Percentiles rank a stretch among this genome's conserved stretches.
phyloP scores from a whole-genome alignment of 768 basidiomycete species.

The Cytidiella melzeri region DNA sequence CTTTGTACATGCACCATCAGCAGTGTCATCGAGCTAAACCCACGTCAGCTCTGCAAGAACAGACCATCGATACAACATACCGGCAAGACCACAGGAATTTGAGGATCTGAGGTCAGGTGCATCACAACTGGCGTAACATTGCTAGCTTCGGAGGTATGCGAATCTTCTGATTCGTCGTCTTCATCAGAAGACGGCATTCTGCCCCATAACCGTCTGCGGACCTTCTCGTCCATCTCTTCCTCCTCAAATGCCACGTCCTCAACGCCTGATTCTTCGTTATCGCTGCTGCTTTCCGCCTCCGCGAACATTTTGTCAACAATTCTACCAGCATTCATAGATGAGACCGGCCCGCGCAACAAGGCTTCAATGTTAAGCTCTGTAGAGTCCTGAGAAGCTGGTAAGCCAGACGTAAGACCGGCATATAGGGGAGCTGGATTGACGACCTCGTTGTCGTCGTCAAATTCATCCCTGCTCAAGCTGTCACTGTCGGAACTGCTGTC shows the following conservation, averaged over 20 bases:
- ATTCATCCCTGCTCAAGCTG: slow-evolving; percentile 17
- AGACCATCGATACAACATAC: too few species aligned
- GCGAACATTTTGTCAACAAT: not conserved
- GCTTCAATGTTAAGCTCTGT: slow-evolving; percentile 31
- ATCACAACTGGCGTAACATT: too few species aligned
- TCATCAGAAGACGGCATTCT: slow-evolving; percentile 22
- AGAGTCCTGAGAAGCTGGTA: slow-evolving; percentile 3
- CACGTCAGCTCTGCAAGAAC: too few species aligned
- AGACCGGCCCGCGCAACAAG: slow-evolving; percentile 35
- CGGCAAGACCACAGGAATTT: too few species aligned
- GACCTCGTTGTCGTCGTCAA: slow-evolving; percentile 8
- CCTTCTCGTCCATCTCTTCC: slow-evolving; percentile 25
- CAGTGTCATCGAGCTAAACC: too few species aligned
- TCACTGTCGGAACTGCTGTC: slow-evolving; percentile 32
- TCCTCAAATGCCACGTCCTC: slow-evolving; percentile 39
- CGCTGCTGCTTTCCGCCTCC: slow-evolving; percentile 21
- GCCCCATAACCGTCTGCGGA: slow-evolving; percentile 25
- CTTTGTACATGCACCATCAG: too few species aligned
- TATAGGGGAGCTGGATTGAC: not conserved
- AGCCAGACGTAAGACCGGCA: not conserved
- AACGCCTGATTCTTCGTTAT: slow-evolving; percentile 33
- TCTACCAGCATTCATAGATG: slow-evolving; percentile 8
- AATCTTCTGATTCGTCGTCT: too few species aligned
- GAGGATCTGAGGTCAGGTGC: too few species aligned
- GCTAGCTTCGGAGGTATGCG: too few species aligned